Conservation (phyloP, 345 rosid species). For the Eucalyptus virginea region DNA sequence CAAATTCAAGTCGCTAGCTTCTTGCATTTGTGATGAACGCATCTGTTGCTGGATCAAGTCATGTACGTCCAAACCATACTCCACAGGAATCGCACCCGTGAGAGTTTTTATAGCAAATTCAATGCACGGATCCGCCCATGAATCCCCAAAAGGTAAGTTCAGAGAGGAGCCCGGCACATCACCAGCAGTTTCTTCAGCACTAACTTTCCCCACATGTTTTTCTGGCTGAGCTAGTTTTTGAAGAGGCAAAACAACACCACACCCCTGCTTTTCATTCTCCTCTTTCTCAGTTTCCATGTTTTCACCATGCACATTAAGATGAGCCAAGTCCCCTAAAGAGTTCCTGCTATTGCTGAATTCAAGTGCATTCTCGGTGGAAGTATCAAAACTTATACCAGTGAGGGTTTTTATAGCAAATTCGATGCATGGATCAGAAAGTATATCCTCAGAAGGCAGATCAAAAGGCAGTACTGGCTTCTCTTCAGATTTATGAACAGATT, state of each 20-base stretch:
- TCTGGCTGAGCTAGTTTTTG: not conserved
- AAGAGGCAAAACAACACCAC: not conserved
- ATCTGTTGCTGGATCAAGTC: slow-evolving; percentile 20
- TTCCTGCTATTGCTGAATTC: slow-evolving; percentile 11
- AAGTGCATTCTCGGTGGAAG: slow-evolving; percentile 8
- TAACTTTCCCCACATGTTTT: not conserved
- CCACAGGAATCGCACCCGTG: slow-evolving; percentile 69
- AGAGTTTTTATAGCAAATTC: slow-evolving; percentile 92
- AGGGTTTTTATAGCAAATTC: slow-evolving; percentile 95
- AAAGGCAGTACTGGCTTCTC: slow-evolving; percentile 1
- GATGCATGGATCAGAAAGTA: slow-evolving; percentile 89
- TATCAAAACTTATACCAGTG: slow-evolving; percentile 47
- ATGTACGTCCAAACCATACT: slow-evolving; percentile 14
- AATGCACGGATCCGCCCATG: slow-evolving; percentile 87
- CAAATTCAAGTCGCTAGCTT: slow-evolving; percentile 8
- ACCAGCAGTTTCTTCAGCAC: slow-evolving; percentile 4
- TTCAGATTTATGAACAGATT: not conserved
- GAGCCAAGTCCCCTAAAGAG: not conserved
- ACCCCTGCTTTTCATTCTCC: slow-evolving; percentile 2
- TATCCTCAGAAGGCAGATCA: slow-evolving; percentile 56
- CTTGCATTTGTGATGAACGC: slow-evolving; percentile 17
- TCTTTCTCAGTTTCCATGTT: not conserved
- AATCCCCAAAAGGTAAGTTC: slow-evolving; percentile 24
- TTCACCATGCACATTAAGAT: slow-evolving; percentile 1
- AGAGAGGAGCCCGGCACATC: slow-evolving; percentile 11